Percentiles rank a stretch among this genome's conserved stretches.
phyloP scores from a whole-genome alignment of 208 protist genomes.

The Trichomonas tenax region DNA sequence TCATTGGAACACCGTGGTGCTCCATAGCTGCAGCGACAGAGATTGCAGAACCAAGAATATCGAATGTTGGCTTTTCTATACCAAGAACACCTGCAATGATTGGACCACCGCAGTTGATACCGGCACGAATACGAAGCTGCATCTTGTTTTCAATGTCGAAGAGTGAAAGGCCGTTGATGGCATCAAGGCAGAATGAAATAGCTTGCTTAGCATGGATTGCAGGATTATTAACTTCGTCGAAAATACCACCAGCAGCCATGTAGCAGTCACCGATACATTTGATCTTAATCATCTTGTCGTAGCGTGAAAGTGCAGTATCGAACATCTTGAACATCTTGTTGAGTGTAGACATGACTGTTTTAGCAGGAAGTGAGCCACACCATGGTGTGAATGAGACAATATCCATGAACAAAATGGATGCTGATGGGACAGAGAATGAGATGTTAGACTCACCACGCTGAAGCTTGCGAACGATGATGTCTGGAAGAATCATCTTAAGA shows the following conservation, averaged over 20 bases:
- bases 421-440: not conserved
- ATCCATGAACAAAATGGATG: slow-evolving; percentile 2
- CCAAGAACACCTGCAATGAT: slow-evolving; percentile 5
- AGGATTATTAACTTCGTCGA: slow-evolving; percentile 9
- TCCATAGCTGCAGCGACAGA: not conserved
- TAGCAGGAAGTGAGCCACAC: not conserved
- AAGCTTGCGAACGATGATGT: not conserved
- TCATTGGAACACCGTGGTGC: not conserved
- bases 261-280: slow-evolving; percentile 19
- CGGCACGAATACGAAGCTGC: not conserved
- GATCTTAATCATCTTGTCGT: not conserved
- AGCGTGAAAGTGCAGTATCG: not conserved
- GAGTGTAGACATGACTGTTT: not conserved
- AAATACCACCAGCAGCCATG: slow-evolving; percentile 15
- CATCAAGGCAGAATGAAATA: slow-evolving; percentile 4
- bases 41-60: not conserved
- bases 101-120: not conserved
- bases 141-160: not conserved
- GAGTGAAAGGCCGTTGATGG: not conserved
- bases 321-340: not conserved
- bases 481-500: not conserved
- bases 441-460: not conserved
- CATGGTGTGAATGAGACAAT: not conserved
- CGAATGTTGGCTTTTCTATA: slow-evolving; percentile 22
- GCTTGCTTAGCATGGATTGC: not conserved